Percentiles rank a stretch among this genome's conserved stretches.
phyloP scores from a whole-genome alignment of 1,139 yeast species.

The Saccharomycopsis hybrid region DNA sequence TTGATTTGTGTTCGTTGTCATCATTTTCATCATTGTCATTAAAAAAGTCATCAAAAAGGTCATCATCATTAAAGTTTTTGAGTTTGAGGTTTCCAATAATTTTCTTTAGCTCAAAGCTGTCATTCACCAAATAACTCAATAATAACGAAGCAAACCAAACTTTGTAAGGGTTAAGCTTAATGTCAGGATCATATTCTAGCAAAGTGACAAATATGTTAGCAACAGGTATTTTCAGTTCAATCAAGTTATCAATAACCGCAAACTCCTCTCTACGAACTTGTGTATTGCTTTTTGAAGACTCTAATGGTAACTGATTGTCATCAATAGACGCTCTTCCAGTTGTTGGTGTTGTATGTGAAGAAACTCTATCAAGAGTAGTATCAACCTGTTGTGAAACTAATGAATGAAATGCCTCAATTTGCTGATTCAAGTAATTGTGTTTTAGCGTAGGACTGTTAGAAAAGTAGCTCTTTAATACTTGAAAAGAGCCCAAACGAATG shows the following conservation, averaged over 20 bases:
- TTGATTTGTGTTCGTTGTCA: not conserved
- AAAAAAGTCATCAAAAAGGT: constrained; percentile 23
- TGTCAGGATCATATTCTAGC: constrained; percentile 72
- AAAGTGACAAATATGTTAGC: constrained; percentile 60
- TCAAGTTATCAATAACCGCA: constrained; percentile 3
- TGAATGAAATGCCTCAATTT: constrained; percentile 41
- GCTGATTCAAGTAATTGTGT: constrained; percentile 55
- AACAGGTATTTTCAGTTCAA: constrained; percentile 21
- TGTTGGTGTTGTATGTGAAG: constrained; percentile 5
- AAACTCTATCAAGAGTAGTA: not conserved
- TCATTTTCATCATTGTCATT: constrained; percentile 38
- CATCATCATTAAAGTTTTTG: constrained; percentile 15
- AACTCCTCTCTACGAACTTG: not conserved
- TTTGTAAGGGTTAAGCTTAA: constrained; percentile 76
- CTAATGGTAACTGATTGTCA: not conserved
- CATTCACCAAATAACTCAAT: constrained; percentile 48
- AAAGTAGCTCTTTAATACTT: constrained; percentile 63
- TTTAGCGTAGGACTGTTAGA: constrained; percentile 59
- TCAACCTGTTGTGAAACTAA: constrained; percentile 5
- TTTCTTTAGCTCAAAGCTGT: constrained; percentile 24
- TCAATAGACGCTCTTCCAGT: constrained; percentile 1
- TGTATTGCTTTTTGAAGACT: not conserved
- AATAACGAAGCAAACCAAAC: constrained; percentile 79
- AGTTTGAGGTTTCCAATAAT: constrained; percentile 10
- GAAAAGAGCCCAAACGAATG: constrained; percentile 64